These are phyloP conservation scores for Atkinsonella texensis DNA, from an alignment of 2,329 filamentous ascomycete genomes.

Conservation along the genomic window DNA sequence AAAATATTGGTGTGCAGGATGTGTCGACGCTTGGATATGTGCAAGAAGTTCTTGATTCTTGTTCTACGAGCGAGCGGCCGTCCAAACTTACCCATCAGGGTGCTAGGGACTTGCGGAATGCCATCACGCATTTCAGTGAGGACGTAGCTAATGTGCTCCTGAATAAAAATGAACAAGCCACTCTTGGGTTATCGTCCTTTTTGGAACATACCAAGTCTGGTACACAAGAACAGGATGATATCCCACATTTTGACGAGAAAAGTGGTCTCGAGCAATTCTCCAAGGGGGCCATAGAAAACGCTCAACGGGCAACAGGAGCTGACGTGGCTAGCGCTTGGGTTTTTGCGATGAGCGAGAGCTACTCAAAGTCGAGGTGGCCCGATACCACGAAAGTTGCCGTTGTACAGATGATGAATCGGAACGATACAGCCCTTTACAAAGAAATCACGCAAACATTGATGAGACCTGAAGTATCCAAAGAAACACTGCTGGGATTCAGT, in stretches of 20 bases:
- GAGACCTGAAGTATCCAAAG: conserved; percentile 13
- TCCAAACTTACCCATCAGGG: conserved; percentile 33
- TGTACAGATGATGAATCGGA: conserved; percentile 41
- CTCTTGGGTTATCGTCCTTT: conserved; percentile 46
- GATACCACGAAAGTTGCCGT: conserved; percentile 44
- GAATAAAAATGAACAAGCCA: conserved; percentile 39
- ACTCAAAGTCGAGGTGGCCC: conserved; percentile 44
- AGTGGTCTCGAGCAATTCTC: conserved; percentile 42
- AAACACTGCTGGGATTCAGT: conserved; percentile 24
- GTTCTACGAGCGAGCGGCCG: conserved; percentile 37
- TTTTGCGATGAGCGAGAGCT: conserved; percentile 35
- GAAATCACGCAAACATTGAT: conserved; percentile 32
- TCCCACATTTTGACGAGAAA: conserved; percentile 37
- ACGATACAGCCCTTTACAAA: conserved; percentile 40
- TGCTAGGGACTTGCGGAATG: conserved; percentile 36
- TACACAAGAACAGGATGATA: conserved; percentile 36
- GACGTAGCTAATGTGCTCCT: conserved; percentile 41
- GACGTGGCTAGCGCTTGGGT: conserved; percentile 51
- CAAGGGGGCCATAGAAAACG: conserved; percentile 28
- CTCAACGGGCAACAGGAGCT: conserved; percentile 38
- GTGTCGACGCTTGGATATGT: conserved; percentile 31
- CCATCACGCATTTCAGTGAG: conserved; percentile 38
- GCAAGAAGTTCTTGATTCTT: conserved; percentile 39
- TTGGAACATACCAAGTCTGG: conserved; percentile 50
- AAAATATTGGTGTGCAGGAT: conserved; percentile 42